Evolutionary conservation across 306 rosid species (phyloP).

Genomic region (Vachellia collinsii): DNA sequence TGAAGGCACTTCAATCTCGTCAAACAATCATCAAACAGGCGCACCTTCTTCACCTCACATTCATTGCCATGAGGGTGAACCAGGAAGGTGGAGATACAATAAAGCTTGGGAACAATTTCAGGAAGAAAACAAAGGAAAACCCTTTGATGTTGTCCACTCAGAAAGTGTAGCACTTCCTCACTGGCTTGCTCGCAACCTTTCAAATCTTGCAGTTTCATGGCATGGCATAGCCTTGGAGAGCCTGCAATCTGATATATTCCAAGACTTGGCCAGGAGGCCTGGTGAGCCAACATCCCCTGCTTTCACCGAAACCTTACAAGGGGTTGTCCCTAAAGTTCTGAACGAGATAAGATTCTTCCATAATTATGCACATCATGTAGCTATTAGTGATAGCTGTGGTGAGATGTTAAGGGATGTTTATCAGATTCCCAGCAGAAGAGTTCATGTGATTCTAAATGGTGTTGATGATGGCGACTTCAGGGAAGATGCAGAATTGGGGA

Average conservation of each 20-base stretch:
- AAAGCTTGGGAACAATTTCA: slow-evolving; percentile 87
- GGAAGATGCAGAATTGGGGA: slow-evolving; percentile 56
- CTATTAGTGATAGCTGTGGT: slow-evolving; percentile 91
- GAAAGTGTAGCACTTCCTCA: slow-evolving; percentile 97
- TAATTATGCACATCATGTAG: slow-evolving; percentile 80
- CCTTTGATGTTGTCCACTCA: slow-evolving; percentile 88
- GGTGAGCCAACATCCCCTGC: slow-evolving; percentile 66
- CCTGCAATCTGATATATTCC: slow-evolving; percentile 81
- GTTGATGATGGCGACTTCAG: slow-evolving; percentile 68
- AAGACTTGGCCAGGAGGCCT: slow-evolving; percentile 63
- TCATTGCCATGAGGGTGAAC: slow-evolving; percentile 87
- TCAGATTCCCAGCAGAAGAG: slow-evolving; percentile 78
- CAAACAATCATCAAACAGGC: slow-evolving; percentile 23
- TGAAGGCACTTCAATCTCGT: slow-evolving; percentile 24
- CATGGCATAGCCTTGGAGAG: slow-evolving; percentile 95
- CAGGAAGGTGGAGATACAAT: slow-evolving; percentile 86
- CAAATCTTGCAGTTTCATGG: slow-evolving; percentile 93
- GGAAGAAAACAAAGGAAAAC: slow-evolving; percentile 54
- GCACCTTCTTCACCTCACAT: slow-evolving; percentile 60
- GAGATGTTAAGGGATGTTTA: slow-evolving; percentile 89
- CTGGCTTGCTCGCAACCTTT: slow-evolving; percentile 62
- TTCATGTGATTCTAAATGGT: slow-evolving; percentile 91
- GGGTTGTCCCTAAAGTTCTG: slow-evolving; percentile 75
- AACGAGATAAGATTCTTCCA: slow-evolving; percentile 89
- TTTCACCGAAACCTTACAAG: slow-evolving; percentile 65